Percentiles rank a stretch among this genome's conserved stretches.
These are phyloP conservation scores for Aeminium ludgeri DNA, from an alignment of 495 filamentous ascomycete genomes.

Conservation along the genomic window DNA sequence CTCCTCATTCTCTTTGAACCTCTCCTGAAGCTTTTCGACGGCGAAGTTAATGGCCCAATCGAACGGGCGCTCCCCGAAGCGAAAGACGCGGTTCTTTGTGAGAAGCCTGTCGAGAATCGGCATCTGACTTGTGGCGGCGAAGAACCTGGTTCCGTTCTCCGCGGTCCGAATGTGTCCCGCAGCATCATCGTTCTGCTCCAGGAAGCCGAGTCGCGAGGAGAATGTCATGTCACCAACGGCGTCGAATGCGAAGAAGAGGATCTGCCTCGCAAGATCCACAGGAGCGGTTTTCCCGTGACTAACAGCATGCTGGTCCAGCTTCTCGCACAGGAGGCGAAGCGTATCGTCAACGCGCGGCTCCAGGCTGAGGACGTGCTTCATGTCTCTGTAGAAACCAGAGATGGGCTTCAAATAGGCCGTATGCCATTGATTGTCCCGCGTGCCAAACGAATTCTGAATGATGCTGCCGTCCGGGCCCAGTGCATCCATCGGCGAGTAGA, in stretches of 20 bases:
- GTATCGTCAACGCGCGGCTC: too few relatives aligned
- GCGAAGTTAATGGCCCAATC: slow-evolving; percentile 8
- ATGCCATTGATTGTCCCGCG: too few relatives aligned
- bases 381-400: too few relatives aligned
- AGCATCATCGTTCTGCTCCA: slow-evolving; percentile 25
- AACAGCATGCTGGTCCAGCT: slow-evolving; percentile 14
- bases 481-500: slow-evolving; percentile 9
- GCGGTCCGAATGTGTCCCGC: slow-evolving; percentile 21
- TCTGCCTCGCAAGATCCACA: too few relatives aligned
- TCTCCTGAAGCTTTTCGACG: slow-evolving; percentile 7
- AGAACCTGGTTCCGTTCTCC: slow-evolving; percentile 6
- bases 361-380: too few relatives aligned
- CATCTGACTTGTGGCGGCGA: slow-evolving; percentile 11
- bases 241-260: slow-evolving; percentile 30
- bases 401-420: too few relatives aligned
- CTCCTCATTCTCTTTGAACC: slow-evolving; percentile 7
- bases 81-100: slow-evolving; percentile 14
- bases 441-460: background rate
- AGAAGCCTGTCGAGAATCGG: slow-evolving; percentile 11
- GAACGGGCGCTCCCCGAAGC: slow-evolving; percentile 6
- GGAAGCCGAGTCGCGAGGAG: slow-evolving; percentile 24
- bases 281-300: too few relatives aligned
- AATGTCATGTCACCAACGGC: slow-evolving; percentile 30
- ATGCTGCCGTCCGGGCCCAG: background rate
- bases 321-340: slow-evolving; percentile 5